phyloP scores from a whole-genome alignment of 768 basidiomycete species.

The Calvatia gigantea region DNA sequence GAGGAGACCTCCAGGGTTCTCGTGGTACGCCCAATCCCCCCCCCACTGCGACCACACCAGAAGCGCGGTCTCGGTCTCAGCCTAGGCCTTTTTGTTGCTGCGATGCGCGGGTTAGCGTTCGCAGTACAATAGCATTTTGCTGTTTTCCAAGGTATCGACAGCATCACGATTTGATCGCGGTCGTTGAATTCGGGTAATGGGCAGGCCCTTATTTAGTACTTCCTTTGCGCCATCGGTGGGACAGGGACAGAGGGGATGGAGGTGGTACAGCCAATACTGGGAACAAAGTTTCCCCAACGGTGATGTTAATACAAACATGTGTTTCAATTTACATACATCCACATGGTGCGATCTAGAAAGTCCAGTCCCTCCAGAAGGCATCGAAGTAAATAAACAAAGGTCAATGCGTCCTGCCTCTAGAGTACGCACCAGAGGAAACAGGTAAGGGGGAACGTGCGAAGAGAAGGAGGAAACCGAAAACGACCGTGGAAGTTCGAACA shows the following conservation, averaged over 20 bases:
- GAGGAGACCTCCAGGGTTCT: too few relatives aligned
- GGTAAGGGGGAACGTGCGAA: neutral
- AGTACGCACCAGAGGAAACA: constrained; percentile 5
- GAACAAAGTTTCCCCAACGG: neutral
- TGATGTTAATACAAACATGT: constrained; percentile 8
- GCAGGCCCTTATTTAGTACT: neutral
- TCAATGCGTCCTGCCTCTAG: constrained; percentile 43
- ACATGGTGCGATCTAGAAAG: constrained; percentile 9
- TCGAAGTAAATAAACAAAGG: constrained; percentile 13
- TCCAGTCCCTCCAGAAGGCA: constrained; percentile 9
- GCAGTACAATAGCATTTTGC: neutral
- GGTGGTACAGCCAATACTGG: constrained; percentile 4
- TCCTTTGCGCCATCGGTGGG: neutral
- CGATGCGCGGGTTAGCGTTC: neutral
- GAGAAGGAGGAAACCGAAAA: neutral
- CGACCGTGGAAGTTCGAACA: constrained; percentile 3
- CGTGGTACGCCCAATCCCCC: too few relatives aligned
- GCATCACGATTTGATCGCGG: neutral
- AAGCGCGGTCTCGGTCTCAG: neutral
- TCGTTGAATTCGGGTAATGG: neutral
- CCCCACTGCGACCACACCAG: constrained; percentile 1
- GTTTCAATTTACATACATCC: constrained; percentile 7
- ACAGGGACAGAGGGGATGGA: neutral
- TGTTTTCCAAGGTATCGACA: neutral
- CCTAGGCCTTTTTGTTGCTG: neutral